A percentile compares a stretch with the other conserved stretches of the same genome.
Conservation (phyloP, 2,329 filamentous ascomycete genomes). For the Macrophomina tecta region DNA sequence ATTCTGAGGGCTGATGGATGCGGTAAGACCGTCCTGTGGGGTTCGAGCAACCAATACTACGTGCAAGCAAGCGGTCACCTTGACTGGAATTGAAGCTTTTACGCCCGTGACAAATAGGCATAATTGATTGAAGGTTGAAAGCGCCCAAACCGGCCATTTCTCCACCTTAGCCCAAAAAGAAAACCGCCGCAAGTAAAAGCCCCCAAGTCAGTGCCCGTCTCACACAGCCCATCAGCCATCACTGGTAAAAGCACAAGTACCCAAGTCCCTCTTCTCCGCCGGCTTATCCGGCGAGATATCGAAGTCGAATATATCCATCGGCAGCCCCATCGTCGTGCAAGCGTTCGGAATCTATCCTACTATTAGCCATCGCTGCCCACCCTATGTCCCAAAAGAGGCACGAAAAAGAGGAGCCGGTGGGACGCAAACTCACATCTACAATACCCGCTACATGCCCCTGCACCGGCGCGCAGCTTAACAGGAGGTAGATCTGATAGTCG, state of each 20-base stretch:
- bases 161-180: background rate
- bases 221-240: background rate
- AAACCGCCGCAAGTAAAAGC: background rate
- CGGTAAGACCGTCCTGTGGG: too few species aligned
- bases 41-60: too few species aligned
- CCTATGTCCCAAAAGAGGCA: background rate
- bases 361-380: background rate
- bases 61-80: too few species aligned
- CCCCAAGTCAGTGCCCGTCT: too few species aligned
- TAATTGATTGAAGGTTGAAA: too few species aligned
- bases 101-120: too few species aligned
- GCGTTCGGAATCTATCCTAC: conserved; percentile 75
- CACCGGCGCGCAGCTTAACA: conserved; percentile 84
- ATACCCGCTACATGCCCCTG: conserved; percentile 89
- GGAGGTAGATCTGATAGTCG: conserved; percentile 82
- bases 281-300: conserved; percentile 75
- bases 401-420: background rate
- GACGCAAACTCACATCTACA: conserved; percentile 62
- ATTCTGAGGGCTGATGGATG: too few species aligned
- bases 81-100: too few species aligned
- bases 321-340: conserved; percentile 85
- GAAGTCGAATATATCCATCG: conserved; percentile 95
- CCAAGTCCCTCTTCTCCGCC: conserved; percentile 70
- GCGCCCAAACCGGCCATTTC: too few species aligned
- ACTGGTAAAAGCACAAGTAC: conserved; percentile 69